Evolutionary conservation across 768 basidiomycete species (phyloP), one percentile per base, ranked within the genome.

Genomic region (Termitomyces sp.): DNA sequence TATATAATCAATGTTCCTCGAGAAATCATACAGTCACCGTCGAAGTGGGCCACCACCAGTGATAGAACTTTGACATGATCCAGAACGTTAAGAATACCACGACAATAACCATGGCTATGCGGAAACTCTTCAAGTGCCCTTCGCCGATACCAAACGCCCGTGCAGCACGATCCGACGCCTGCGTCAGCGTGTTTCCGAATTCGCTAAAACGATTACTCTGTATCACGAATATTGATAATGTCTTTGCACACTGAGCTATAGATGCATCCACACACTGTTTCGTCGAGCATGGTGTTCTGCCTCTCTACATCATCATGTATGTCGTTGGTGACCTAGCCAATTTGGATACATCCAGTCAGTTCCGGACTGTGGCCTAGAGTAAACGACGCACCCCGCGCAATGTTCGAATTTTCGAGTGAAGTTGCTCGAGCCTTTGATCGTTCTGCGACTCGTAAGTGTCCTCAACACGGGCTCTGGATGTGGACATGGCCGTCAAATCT

Each of bases 381-480:
- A 50, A 28, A 17, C 35, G 17, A 51, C 82, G 62, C 67, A 93
- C 91, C n/a, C 87, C 87, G 59, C 91, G 84, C 47, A 94, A 67
- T 17, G 87, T 87, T 42, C 90, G 81, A 48, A 93, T 82, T 68
- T 94, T 94, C 19, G 89, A 83, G 69, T 94, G 91, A 1, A 94
- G 75, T 50, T 91, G 87, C 55, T 94, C 90, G 11, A 94, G 78
- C 30, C 83, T 77, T 64, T 90, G 85, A 75, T 94, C 90, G 67
- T 94, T 94, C 69, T 94, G 91, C 7, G 79, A 67, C 69, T 94
- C 91, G 63, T 93, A 92, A 1, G 86, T 87, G 55, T 88, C 82
- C 66, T 91, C 87, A 8, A 80, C 76, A 19, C 68, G 71, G 47
- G 69, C 68, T 63, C 76, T 70, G 35, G 77, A 78, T 6, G 75